Evolutionary conservation across 2,329 filamentous ascomycete species (phyloP), one percentile per base, ranked within the genome.

Genomic region (Colletotrichum filicis): DNA sequence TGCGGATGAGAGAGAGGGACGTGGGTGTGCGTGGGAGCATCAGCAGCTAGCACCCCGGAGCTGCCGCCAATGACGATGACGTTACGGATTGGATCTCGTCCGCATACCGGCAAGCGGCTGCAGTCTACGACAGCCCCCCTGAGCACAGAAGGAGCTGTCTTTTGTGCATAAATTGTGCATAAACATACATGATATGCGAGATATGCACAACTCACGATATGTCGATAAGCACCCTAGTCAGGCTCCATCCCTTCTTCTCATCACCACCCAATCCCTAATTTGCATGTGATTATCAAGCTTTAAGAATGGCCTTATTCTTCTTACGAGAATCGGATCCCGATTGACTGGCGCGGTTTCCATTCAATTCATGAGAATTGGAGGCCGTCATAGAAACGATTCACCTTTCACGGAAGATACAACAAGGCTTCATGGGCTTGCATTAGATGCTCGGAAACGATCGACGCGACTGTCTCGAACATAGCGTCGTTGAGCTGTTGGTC

Each of bases 41-140:
- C 37, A 30, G 56, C 46, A 68, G 58, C 64, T 71, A 58, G 66
- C 35, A 64, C 52, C 42, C 71, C 30, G 55, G 49, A 71, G 66
- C 71, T 73, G 60, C 46, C 66, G 71, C 71, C 49, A 73, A 66
- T 73, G 35, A 57, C 60, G 71, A 73, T 71, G 70, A 73, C 66
- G 71, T 73, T 67, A 70, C 37, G 37, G 37, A 42, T 42, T 19
- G 37, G 14, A 42, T 42, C 37, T 28, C 60, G 16, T 57, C 60
- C 70, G 60, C 71, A 73, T 73, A 56, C 61, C 66, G 66, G 8
- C 16, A 60, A 35, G 56, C 70, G 71, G 71, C 71, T 66, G 66
- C 55, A 46, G 35, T 64, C 49, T 64, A 55, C 61, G 61, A 46
- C 49, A 37, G 30, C 4, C 60, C 61, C 61, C 61, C 49, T 64